Percentiles rank a stretch among this genome's conserved stretches.
Evolutionary conservation across 371 early-diverging fungal species (phyloP).

Genomic region (Lichtheimia ramosa): DNA sequence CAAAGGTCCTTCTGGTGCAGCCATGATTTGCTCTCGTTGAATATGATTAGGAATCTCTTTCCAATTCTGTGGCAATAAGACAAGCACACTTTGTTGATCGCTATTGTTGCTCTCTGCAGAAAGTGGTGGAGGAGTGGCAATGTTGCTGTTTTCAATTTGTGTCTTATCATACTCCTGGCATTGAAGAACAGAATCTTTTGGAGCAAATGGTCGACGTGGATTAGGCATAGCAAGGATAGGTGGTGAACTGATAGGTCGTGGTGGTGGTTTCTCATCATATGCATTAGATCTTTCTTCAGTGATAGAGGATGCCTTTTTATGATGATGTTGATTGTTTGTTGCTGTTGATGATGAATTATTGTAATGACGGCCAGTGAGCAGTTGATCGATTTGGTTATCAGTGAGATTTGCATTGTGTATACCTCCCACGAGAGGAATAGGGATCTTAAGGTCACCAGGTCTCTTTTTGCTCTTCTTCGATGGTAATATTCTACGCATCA

Average conservation of each 20-base stretch:
- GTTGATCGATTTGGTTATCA: constrained; percentile 5
- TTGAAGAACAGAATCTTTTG: constrained; percentile 6
- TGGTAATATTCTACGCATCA: constrained; percentile 10
- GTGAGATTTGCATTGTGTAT: constrained; percentile 10
- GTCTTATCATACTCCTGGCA: constrained; percentile 14
- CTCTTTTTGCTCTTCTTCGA: constrained; percentile 11
- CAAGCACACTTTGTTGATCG: neutral
- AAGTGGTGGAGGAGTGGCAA: neutral
- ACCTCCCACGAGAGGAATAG: constrained; percentile 16
- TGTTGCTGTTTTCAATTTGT: neutral
- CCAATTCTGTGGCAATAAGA: constrained; percentile 9
- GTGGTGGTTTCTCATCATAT: neutral
- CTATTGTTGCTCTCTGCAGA: neutral
- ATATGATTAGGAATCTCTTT: constrained; percentile 5
- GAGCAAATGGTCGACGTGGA: constrained; percentile 13
- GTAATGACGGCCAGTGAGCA: constrained; percentile 4
- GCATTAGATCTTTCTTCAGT: neutral
- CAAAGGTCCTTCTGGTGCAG: neutral
- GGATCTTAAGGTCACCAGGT: constrained; percentile 13
- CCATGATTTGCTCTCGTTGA: constrained; percentile 7
- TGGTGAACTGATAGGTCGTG: constrained; percentile 17
- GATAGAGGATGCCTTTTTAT: neutral
- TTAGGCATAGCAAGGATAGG: constrained; percentile 16
- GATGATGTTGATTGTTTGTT: neutral
- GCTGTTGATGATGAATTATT: constrained; percentile 6